Base-by-base conservation (phyloP, 1,139 yeast species). In the Geotrichum reessii region DNA sequence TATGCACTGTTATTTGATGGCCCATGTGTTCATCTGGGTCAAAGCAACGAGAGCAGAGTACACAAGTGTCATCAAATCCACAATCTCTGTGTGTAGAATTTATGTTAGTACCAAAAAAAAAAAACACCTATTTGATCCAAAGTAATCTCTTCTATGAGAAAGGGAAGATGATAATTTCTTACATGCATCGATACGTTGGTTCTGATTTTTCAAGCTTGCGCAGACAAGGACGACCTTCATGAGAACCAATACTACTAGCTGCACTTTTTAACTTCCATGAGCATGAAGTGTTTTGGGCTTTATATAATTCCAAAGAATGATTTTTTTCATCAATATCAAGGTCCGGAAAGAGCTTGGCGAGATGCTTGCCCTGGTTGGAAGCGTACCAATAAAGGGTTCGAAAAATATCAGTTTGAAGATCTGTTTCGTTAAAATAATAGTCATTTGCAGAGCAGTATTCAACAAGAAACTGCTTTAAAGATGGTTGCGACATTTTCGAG, bases 51-150 rank as follows among this genome's bases (percentile, higher is more conserved):
- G 85, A 80, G 69, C 99, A 93, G 28, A 93, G 73, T 0, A 93
- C 96, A 73, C 96, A 87, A 0, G 95, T 85, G 55, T 88, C 96
- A 69, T 89, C 96, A 57, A 81, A 79, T 0, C 91, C 93, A 72
- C 97, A 90, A 0, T 95, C 87, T 52, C 74, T 71, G 55, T 14
- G 55, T 14, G 19, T 31, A 12, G n/a, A 37, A 14, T 37, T 17
- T n/a, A 52, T 1, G 27, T 52, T 44, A 52, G 50, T 11, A 31
- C 7, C 7, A 22, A 25, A 17, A 27, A 14, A 25, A 25, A 25
- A 25, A 25, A 25, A 25, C 28, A 25, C n/a, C n/a, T n/a, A n/a
- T n/a, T n/a, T n/a, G n/a, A n/a, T n/a, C n/a, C n/a, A n/a, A n/a
- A n/a, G n/a, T n/a, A n/a, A n/a, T n/a, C n/a, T n/a, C n/a, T n/a